phyloP scores from a whole-genome alignment of 306 rosid species.

The Ormosia emarginata region DNA sequence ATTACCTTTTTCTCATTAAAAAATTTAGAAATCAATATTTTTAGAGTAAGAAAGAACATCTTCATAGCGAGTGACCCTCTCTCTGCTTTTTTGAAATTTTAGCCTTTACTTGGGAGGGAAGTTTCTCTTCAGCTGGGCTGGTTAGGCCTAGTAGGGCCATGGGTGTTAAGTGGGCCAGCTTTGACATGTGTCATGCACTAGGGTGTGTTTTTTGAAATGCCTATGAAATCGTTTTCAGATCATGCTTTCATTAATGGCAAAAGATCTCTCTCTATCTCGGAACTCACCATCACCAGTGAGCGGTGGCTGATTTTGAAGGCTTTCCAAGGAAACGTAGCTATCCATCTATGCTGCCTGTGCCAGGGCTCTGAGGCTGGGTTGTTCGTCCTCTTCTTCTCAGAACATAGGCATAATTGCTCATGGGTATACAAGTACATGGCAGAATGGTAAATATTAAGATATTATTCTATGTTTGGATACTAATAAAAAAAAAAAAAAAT shows the following conservation, averaged over 20 bases:
- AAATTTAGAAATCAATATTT: neutral
- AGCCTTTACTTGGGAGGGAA: conserved; percentile 15
- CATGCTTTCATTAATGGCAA: neutral
- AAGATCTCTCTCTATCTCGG: neutral
- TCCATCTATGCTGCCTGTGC: neutral
- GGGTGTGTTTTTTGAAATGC: neutral
- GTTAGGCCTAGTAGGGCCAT: neutral
- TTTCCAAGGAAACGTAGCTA: neutral
- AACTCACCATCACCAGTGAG: neutral
- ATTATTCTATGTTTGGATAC: no score
- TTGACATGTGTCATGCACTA: neutral
- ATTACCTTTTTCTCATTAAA: neutral
- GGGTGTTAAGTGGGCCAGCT: neutral
- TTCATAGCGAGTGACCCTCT: neutral
- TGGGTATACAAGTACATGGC: neutral
- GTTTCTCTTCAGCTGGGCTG: neutral
- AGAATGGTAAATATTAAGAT: no score
- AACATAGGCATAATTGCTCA: neutral
- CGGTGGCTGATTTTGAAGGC: neutral
- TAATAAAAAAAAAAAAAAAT: no score
- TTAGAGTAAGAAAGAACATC: neutral
- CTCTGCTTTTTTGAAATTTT: neutral
- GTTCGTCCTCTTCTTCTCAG: neutral
- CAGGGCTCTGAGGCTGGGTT: neutral
- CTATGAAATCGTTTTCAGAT: neutral